Evolutionary conservation across 2,329 filamentous ascomycete species (phyloP), one percentile per base, ranked within the genome.

Genomic region (Zasmidium citrigriseum): DNA sequence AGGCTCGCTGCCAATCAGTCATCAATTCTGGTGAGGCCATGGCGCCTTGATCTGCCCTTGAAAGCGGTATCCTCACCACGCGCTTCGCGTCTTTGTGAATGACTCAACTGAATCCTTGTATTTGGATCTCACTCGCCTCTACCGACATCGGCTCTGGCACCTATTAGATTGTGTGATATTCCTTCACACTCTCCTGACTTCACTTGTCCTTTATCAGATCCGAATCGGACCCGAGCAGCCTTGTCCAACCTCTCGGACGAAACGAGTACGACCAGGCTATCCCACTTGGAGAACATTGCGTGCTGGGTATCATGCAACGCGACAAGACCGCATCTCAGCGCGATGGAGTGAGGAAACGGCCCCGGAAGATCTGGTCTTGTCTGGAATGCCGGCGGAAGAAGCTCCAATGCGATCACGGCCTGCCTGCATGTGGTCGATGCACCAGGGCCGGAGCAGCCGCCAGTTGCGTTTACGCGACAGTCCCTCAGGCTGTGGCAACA

Each of bases 261-360:
- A 11, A 41, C 14, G 14, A 11, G 27, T 7, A 41, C 34, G 14
- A 10, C 34, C 34, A 7, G n/a, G n/a, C n/a, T n/a, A n/a, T n/a
- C n/a, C n/a, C n/a, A n/a, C n/a, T n/a, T n/a, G n/a, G n/a, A n/a
- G n/a, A n/a, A n/a, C n/a, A n/a, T n/a, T n/a, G n/a, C n/a, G n/a
- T n/a, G n/a, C n/a, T n/a, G n/a, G n/a, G n/a, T n/a, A n/a, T n/a
- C n/a, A n/a, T n/a, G n/a, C n/a, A n/a, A n/a, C n/a, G n/a, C n/a
- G n/a, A n/a, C n/a, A n/a, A n/a, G n/a, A n/a, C n/a, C n/a, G 34
- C 34, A n/a, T 11, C 34, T 4, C 34, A 41, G 16, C 34, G 34
- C 34, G 34, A 41, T 41, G 34, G 34, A 11, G 34, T 41, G 34
- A 1, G 84, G 83, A 67, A 91, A 78, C 21, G 89, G 91, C 46